A percentile compares a stretch with the other conserved stretches of the same genome.
phyloP scores from a whole-genome alignment of 164 flowering plant species.

The Hamamelis virginiana region DNA sequence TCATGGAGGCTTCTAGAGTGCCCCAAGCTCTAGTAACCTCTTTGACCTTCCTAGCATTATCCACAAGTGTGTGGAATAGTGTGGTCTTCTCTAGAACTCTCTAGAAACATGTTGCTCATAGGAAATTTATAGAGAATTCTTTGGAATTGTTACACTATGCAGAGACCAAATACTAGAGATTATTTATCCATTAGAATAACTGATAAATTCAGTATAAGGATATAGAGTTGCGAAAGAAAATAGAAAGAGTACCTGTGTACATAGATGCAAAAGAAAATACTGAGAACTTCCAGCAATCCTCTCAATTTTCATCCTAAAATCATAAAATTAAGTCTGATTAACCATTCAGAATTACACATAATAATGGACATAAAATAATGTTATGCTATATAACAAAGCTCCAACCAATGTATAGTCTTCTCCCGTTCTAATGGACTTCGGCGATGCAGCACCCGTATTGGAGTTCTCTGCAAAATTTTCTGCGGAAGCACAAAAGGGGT shows the following conservation, averaged over 20 bases:
- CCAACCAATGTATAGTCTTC: constrained; percentile 86
- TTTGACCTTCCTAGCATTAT: too few species aligned
- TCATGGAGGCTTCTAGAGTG: too few species aligned
- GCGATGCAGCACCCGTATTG: constrained; percentile 93
- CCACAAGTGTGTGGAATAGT: too few species aligned
- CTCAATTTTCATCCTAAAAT: constrained; percentile 85
- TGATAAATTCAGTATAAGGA: too few species aligned
- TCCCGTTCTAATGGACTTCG: constrained; percentile 94
- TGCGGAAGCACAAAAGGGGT: constrained; percentile 22
- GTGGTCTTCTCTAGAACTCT: too few species aligned
- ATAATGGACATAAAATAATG: not conserved
- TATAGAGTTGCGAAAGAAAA: not conserved
- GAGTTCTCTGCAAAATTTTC: constrained; percentile 82
- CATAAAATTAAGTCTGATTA: constrained; percentile 7
- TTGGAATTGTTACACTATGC: too few species aligned
- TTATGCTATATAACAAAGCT: constrained; percentile 2
- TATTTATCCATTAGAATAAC: too few species aligned
- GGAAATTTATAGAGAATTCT: too few species aligned
- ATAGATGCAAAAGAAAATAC: constrained; percentile 83
- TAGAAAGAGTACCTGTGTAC: constrained; percentile 69
- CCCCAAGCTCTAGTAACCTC: too few species aligned
- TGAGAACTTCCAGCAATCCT: constrained; percentile 69
- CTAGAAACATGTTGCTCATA: too few species aligned
- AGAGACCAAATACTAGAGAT: too few species aligned
- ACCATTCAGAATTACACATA: constrained; percentile 1